Evolutionary conservation across 768 basidiomycete species (phyloP).

Genomic region (Coprinellus micaceus): DNA sequence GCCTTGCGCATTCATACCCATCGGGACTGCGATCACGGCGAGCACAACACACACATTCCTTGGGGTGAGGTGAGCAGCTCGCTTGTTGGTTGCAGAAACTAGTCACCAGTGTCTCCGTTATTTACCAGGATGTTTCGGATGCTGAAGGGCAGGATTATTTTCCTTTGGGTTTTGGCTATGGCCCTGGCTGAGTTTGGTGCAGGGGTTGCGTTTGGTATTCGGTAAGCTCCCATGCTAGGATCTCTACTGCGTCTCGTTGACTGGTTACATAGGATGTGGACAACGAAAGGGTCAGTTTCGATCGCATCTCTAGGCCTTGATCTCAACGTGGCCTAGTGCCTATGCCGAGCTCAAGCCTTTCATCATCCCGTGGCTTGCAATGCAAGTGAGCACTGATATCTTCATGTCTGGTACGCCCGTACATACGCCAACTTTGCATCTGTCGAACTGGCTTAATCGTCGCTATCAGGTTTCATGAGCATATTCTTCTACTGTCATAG

Average conservation of each 20-base stretch:
- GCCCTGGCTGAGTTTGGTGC: conserved; percentile 8
- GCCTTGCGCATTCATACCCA: conserved; percentile 12
- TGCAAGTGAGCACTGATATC: conserved; percentile 11
- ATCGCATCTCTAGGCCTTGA: too few relatives aligned
- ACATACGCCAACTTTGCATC: not conserved
- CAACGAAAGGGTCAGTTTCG: conserved; percentile 4
- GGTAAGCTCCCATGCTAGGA: too few relatives aligned
- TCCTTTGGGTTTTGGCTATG: conserved; percentile 5
- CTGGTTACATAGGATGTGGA: too few relatives aligned
- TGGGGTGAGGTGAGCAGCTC: conserved; percentile 10
- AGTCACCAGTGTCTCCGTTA: not conserved
- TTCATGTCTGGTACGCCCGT: conserved; percentile 9
- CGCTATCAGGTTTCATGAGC: conserved; percentile 19
- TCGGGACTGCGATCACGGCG: conserved; percentile 14
- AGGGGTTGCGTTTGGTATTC: conserved; percentile 11
- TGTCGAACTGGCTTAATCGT: not conserved
- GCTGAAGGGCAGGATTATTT: conserved; percentile 6
- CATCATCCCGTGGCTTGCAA: conserved; percentile 7
- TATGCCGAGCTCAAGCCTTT: conserved; percentile 7
- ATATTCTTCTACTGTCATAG: conserved; percentile 36
- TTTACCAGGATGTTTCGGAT: conserved; percentile 13
- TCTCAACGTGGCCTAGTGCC: too few relatives aligned
- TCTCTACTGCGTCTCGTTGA: too few relatives aligned
- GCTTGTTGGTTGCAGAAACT: too few relatives aligned
- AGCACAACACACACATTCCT: conserved; percentile 15